Conservation (phyloP, 495 filamentous ascomycete genomes). For the Hypoxylon lienhwacheense region DNA sequence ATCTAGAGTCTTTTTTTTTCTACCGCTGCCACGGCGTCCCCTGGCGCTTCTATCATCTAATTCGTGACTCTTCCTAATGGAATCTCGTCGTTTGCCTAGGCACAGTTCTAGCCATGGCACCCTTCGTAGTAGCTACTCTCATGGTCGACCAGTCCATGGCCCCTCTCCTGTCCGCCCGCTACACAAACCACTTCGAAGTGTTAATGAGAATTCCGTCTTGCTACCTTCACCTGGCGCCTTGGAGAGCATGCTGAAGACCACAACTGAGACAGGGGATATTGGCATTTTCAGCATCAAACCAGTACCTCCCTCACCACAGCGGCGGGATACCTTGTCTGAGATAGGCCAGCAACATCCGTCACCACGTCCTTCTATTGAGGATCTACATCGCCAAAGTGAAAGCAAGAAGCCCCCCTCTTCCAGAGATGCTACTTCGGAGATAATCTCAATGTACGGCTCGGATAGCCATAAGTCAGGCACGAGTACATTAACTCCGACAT, state of each 20-base stretch:
- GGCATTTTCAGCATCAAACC: conserved; percentile 61
- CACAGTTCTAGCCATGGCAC: conserved; percentile 50
- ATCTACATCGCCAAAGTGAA: conserved; percentile 38
- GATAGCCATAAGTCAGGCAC: conserved; percentile 47
- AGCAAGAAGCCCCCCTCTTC: conserved; percentile 46
- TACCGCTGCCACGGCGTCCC: conserved; percentile 1
- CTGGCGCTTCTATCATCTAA: neutral
- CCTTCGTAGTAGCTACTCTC: conserved; percentile 41
- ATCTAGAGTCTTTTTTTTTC: conserved; percentile 21
- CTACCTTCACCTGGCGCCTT: conserved; percentile 49
- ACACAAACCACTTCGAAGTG: conserved; percentile 42
- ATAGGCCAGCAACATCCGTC: conserved; percentile 34
- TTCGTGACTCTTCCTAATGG: conserved; percentile 37
- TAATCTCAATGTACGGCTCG: conserved; percentile 52
- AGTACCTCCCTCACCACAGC: conserved; percentile 44
- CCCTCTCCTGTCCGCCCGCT: conserved; percentile 31
- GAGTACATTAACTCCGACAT: conserved; percentile 44
- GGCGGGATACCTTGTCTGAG: conserved; percentile 26
- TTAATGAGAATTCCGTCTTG: conserved; percentile 43
- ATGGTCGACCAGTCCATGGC: conserved; percentile 22
- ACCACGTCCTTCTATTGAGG: conserved; percentile 37
- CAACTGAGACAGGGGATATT: conserved; percentile 69
- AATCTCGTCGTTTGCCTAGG: conserved; percentile 39
- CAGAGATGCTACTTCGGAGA: conserved; percentile 49
- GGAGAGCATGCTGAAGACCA: conserved; percentile 69